phyloP scores from a whole-genome alignment of 2,329 filamentous ascomycete genomes.

The Colletotrichum sp. region DNA sequence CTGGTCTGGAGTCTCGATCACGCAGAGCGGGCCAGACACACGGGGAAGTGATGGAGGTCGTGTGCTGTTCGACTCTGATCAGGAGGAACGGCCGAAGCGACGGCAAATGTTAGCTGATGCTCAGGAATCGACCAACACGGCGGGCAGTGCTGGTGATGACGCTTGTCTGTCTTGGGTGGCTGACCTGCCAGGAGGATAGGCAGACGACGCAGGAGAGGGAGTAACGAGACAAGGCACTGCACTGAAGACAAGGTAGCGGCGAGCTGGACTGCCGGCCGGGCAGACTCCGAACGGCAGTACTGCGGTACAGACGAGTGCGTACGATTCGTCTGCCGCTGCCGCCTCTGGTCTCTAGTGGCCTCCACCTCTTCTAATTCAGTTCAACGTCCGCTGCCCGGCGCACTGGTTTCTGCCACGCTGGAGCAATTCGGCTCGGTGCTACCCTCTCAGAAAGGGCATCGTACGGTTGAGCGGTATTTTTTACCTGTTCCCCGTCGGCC shows the following conservation, averaged over 20 bases:
- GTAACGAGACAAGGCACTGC: background rate
- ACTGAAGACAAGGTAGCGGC: background rate
- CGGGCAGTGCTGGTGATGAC: background rate
- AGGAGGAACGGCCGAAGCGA: background rate
- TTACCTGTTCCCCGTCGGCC: background rate
- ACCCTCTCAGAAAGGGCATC: constrained; percentile 11
- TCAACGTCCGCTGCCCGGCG: constrained; percentile 14
- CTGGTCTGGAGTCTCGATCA: background rate
- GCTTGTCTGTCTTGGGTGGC: background rate
- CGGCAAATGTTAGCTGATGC: background rate
- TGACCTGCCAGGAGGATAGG: background rate
- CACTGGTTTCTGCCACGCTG: background rate
- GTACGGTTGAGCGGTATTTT: constrained; percentile 1
- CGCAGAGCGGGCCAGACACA: background rate
- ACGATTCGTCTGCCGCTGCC: background rate
- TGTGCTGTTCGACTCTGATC: background rate
- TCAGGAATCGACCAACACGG: background rate
- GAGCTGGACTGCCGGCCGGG: constrained; percentile 11
- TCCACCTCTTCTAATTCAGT: constrained; percentile 17
- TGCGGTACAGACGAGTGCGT: background rate
- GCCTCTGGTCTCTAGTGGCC: constrained; percentile 7
- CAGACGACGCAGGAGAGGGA: background rate
- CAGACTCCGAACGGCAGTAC: constrained; percentile 15
- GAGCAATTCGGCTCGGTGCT: background rate
- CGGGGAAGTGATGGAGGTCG: background rate